Evolutionary conservation across 176 grass and related monocot genomes (phyloP).

Genomic region (Paspalum notatum): DNA sequence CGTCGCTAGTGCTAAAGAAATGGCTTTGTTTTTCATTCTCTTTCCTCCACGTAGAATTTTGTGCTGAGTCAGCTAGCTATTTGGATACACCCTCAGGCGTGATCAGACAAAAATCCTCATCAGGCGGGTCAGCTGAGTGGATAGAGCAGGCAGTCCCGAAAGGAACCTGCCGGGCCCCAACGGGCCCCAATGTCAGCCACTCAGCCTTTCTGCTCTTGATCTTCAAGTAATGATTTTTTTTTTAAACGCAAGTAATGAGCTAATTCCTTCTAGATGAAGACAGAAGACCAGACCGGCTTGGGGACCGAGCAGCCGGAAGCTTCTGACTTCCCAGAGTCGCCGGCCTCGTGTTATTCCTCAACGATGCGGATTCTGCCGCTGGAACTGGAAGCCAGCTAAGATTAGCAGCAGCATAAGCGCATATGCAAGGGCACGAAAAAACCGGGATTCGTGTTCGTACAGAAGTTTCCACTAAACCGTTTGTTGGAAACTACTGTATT

Average conservation of each 20-base stretch:
- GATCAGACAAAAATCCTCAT: constrained; percentile 2
- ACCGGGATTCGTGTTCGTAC: too few relatives aligned
- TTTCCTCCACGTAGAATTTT: too few relatives aligned
- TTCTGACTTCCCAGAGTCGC: background rate
- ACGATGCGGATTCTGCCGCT: background rate
- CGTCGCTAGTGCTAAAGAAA: too few relatives aligned
- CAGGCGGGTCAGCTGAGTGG: background rate
- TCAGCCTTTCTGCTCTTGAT: background rate
- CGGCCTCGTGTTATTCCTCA: background rate
- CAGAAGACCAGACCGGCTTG: constrained; percentile 2
- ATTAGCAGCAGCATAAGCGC: too few relatives aligned
- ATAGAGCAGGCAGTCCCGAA: constrained; percentile 7
- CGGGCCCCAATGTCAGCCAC: background rate
- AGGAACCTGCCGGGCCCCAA: background rate
- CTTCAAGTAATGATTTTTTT: too few relatives aligned
- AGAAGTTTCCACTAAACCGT: too few relatives aligned
- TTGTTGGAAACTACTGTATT: too few relatives aligned
- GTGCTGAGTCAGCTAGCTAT: too few relatives aligned
- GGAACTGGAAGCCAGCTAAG: constrained; percentile 8
- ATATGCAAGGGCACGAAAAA: too few relatives aligned
- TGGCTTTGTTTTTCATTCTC: too few relatives aligned
- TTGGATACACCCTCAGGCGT: too few relatives aligned
- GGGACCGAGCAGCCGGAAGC: constrained; percentile 29
- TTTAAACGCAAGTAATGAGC: too few relatives aligned
- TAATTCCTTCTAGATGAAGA: constrained; percentile 45